These are phyloP conservation scores for Chalaropsis ovoidea DNA, from an alignment of 2,329 filamentous ascomycete species.

Conservation along the genomic window DNA sequence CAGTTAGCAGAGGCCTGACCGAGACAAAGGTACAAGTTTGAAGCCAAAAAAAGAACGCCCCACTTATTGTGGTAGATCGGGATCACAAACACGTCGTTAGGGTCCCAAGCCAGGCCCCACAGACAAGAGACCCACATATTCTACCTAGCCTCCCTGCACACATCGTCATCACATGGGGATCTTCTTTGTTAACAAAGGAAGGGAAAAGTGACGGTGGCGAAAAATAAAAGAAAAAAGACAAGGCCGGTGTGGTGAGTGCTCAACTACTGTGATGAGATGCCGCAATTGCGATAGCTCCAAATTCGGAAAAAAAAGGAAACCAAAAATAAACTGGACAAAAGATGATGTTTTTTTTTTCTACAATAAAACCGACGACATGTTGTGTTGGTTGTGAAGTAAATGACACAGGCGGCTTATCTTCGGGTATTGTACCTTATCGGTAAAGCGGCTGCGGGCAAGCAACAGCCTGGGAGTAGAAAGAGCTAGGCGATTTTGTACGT, in stretches of 20 bases:
- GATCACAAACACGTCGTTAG: conserved; percentile 6
- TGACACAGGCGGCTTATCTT: conserved; percentile 18
- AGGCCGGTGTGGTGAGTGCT: no score
- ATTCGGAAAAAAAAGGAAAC: not conserved
- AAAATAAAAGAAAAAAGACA: no score
- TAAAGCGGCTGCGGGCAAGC: not conserved
- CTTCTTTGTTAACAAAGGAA: not conserved
- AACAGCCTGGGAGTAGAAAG: conserved; percentile 1
- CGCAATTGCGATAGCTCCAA: no score
- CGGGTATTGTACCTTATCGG: conserved; percentile 15
- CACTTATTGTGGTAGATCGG: conserved; percentile 11
- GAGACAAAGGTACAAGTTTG: not conserved
- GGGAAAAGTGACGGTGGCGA: not conserved
- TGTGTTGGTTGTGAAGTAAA: conserved; percentile 1
- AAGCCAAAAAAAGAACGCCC: not conserved
- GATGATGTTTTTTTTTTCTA: no score
- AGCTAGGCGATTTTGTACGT: conserved; percentile 4
- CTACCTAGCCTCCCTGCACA: conserved; percentile 6
- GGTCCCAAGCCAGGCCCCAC: conserved; percentile 2
- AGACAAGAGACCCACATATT: conserved; percentile 1
- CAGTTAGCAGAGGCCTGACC: not conserved
- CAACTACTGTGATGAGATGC: no score
- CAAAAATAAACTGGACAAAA: no score
- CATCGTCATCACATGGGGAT: conserved; percentile 13
- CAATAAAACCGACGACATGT: not conserved